Evolutionary conservation across 441 rosid genomes (phyloP).

Genomic region (Flueggea neowawraea): DNA sequence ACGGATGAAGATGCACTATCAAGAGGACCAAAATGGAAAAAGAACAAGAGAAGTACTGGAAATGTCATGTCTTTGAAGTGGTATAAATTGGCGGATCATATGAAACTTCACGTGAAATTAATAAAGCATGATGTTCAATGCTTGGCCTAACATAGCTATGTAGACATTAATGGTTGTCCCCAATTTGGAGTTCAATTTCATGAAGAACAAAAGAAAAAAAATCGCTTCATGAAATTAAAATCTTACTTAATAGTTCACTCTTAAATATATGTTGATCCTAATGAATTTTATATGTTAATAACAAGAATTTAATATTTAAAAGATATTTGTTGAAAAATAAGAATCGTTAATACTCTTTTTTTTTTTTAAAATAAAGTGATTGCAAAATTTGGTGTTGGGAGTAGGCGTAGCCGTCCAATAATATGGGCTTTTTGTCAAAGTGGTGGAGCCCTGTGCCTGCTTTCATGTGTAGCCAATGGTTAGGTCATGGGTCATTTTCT

Average conservation of each 20-base stretch:
- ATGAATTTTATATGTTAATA: too few species aligned
- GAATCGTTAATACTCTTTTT: too few species aligned
- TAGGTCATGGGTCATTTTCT: slow-evolving; percentile 37
- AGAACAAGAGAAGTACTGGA: slow-evolving; percentile 2
- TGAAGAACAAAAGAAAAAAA: neutral
- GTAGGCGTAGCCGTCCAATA: slow-evolving; percentile 12
- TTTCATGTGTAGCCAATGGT: slow-evolving; percentile 15
- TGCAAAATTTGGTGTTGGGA: too few species aligned
- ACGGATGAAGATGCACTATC: slow-evolving; percentile 1
- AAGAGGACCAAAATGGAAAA: neutral
- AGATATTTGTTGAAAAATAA: too few species aligned
- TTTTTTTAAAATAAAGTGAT: too few species aligned
- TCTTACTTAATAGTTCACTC: too few species aligned
- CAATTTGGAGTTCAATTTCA: slow-evolving; percentile 13
- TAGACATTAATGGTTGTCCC: slow-evolving; percentile 9
- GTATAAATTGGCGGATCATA: slow-evolving; percentile 8
- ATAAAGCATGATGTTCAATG: slow-evolving; percentile 8
- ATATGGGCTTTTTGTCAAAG: slow-evolving; percentile 26
- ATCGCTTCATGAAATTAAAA: neutral
- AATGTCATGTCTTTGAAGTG: slow-evolving; percentile 15
- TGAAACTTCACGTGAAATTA: neutral
- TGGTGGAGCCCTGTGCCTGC: slow-evolving; percentile 42
- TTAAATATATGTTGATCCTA: too few species aligned
- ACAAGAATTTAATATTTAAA: too few species aligned
- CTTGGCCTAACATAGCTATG: slow-evolving; percentile 5